Percentiles rank a stretch among this genome's conserved stretches.
Evolutionary conservation across 495 filamentous ascomycete genomes (phyloP).

Genomic region (Podospora pseudopauciseta): DNA sequence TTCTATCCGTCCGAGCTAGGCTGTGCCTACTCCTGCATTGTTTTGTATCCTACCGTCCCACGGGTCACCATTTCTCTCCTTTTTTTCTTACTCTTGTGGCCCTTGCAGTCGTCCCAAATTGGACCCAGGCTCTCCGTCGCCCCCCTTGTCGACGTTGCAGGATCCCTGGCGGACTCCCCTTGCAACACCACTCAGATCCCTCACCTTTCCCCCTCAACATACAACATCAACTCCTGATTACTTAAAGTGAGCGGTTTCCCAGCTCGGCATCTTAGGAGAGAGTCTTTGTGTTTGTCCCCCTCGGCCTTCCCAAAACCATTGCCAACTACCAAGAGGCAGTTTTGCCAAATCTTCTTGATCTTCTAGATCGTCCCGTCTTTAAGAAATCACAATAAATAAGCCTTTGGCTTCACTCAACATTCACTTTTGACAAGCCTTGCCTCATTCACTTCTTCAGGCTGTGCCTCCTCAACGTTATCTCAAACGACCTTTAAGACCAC

Average conservation of each 20-base stretch:
- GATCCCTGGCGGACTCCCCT: slow-evolving; percentile 9
- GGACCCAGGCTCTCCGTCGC: slow-evolving; percentile 11
- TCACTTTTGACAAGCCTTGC: slow-evolving; percentile 20
- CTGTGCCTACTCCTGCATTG: slow-evolving; percentile 20
- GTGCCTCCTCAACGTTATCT: slow-evolving; percentile 37
- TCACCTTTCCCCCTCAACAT: slow-evolving; percentile 7
- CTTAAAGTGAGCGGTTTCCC: slow-evolving; percentile 16
- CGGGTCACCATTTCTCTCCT: background rate
- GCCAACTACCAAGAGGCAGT: slow-evolving; percentile 15
- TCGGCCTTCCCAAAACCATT: slow-evolving; percentile 5
- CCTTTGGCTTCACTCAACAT: slow-evolving; percentile 24
- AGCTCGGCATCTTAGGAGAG: background rate
- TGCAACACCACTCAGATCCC: background rate
- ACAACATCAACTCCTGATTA: slow-evolving; percentile 8
- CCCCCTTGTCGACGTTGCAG: slow-evolving; percentile 11
- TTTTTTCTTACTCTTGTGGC: slow-evolving; percentile 2
- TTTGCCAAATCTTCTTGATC: slow-evolving; percentile 14
- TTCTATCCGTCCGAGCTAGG: slow-evolving; percentile 15
- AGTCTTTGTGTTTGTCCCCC: slow-evolving; percentile 6
- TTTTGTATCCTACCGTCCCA: background rate
- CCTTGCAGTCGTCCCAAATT: slow-evolving; percentile 8
- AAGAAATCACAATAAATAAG: slow-evolving; percentile 1
- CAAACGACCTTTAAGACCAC: background rate
- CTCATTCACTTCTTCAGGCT: slow-evolving; percentile 25
- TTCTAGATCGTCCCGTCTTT: slow-evolving; percentile 41